Conservation (phyloP, 345 rosid species). For the Limnanthes douglasii region DNA sequence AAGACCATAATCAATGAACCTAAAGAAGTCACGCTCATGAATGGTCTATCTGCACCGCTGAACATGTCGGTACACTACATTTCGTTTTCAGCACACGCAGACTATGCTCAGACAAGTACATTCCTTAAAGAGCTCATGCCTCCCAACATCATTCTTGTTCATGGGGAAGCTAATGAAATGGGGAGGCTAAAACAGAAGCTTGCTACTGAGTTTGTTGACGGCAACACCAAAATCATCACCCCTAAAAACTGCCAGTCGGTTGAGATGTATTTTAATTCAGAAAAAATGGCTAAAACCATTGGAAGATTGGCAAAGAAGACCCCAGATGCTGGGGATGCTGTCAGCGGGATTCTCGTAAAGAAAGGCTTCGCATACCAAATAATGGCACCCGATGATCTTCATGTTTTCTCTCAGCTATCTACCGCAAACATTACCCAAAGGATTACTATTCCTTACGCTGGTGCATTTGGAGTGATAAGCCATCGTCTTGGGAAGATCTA, state of each 20-base stretch:
- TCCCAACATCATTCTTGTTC: constrained; percentile 88
- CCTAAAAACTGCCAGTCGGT: constrained; percentile 93
- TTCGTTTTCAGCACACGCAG: constrained; percentile 92
- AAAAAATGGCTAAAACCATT: constrained; percentile 86
- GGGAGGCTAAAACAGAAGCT: constrained; percentile 89
- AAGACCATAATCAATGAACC: constrained; percentile 83
- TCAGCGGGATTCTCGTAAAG: constrained; percentile 75
- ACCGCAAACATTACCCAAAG: constrained; percentile 75
- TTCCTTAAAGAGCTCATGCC: constrained; percentile 89
- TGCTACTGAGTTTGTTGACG: constrained; percentile 51
- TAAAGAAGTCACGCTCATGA: constrained; percentile 88
- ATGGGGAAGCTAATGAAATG: constrained; percentile 92
- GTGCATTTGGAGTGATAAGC: constrained; percentile 68
- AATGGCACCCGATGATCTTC: constrained; percentile 96
- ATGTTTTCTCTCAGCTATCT: constrained; percentile 85
- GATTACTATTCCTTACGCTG: constrained; percentile 62
- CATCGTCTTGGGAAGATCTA: constrained; percentile 80
- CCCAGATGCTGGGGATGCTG: constrained; percentile 66
- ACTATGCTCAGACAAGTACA: constrained; percentile 88
- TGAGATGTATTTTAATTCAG: constrained; percentile 72
- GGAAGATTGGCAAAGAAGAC: constrained; percentile 78
- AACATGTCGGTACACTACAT: constrained; percentile 90
- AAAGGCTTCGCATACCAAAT: constrained; percentile 92
- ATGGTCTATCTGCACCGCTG: constrained; percentile 77
- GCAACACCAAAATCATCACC: constrained; percentile 65